Base-by-base conservation (phyloP, 2,329 filamentous ascomycete species). In the Ophiostoma tasmaniense region DNA sequence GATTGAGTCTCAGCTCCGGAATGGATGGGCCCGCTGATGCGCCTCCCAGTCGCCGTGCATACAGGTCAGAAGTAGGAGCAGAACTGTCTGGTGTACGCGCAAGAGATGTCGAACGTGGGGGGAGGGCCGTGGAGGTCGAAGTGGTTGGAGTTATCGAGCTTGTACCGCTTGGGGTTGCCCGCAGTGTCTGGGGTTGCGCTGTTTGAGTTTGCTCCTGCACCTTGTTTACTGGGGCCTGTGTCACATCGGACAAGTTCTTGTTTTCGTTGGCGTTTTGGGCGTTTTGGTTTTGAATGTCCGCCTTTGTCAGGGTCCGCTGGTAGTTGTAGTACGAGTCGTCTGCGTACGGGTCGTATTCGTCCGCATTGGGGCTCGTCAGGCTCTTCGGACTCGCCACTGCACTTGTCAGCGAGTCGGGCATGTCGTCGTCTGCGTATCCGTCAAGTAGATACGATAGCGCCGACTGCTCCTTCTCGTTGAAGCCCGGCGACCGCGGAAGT, bases 41-140 rank as follows among this genome's bases (percentile, higher is more conserved):
- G 74, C 82, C 85, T 33, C 81, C 76, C 17, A 83, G 84, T 64
- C 84, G 81, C 67, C 84, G 79, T 69, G 80, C 80, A 30, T 28
- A 61, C 17, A 61, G 55, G 8, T 61, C 55, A 30, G 55, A 61
- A 39, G 37, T 13, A 39, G 37, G 13, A 11, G 55, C 8, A 10
- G 10, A 20, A 52, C 45, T 22, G 22, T 55, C 22, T 25, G 22
- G 1, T 17, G 50, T 22, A 25, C 50, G 50, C 25, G 22, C 50
- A 25, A 61, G 25, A 17, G 55, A 61, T 5, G 55, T 61, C 11
- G 55, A 61, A 10, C 55, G 55, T 61, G 55, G 55, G 25, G 55
- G 55, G 0, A 61, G 55, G 5, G 55, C 11, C 3, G 52, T 28
- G 14, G 22, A 10, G 20, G 20, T 10, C 45, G 45, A 52, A 52